These are phyloP conservation scores for Fraxinus paxiana DNA, from an alignment of 305 asterid species.

Conservation along the genomic window DNA sequence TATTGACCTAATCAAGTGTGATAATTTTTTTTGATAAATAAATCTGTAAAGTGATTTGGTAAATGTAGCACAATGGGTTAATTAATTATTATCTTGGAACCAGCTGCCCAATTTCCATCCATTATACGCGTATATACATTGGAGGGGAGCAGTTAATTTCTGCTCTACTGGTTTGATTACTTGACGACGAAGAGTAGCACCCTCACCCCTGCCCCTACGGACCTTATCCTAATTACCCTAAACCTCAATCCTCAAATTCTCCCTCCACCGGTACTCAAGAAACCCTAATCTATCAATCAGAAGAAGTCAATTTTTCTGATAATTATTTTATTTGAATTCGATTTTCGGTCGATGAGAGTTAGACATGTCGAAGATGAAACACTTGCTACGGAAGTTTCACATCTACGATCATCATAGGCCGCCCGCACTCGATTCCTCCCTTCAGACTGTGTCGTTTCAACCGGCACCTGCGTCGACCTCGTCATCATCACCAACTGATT, in stretches of 20 bases:
- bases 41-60: too few relatives aligned
- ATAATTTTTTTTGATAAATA: too few relatives aligned
- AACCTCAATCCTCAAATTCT: slow-evolving; percentile 6
- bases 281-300: slow-evolving; percentile 19
- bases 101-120: too few relatives aligned
- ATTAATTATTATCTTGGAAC: too few relatives aligned
- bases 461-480: slow-evolving; percentile 16
- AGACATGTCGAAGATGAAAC: slow-evolving; percentile 47
- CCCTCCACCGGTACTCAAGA: slow-evolving; percentile 32
- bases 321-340: not conserved
- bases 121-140: not conserved
- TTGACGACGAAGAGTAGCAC: slow-evolving; percentile 30
- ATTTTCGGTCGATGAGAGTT: slow-evolving; percentile 4
- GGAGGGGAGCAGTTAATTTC: slow-evolving; percentile 30
- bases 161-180: slow-evolving; percentile 16
- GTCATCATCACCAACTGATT: slow-evolving; percentile 7
- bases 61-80: too few relatives aligned
- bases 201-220: not conserved
- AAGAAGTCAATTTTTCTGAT: not conserved
- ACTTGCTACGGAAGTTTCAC: slow-evolving; percentile 76
- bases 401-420: slow-evolving; percentile 53
- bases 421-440: slow-evolving; percentile 12
- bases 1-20: too few relatives aligned
- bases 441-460: slow-evolving; percentile 17
- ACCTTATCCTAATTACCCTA: too few relatives aligned